phyloP scores from a whole-genome alignment of 116 monocot species.

The Phalaenopsis hybrid region DNA sequence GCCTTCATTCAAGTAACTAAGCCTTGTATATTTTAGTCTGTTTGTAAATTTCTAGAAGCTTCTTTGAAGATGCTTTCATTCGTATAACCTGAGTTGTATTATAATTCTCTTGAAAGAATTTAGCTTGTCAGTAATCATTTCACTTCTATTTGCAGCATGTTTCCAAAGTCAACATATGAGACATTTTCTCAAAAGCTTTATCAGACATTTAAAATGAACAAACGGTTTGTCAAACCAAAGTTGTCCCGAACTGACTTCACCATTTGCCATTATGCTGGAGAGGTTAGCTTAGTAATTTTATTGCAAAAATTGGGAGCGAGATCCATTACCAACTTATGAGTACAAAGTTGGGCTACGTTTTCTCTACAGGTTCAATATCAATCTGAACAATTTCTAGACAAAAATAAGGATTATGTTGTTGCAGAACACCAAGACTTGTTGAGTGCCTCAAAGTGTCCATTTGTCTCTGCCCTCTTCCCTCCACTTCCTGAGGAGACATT shows the following conservation, averaged over 20 bases:
- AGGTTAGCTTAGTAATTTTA: constrained; percentile 34
- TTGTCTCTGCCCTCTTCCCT: constrained; percentile 84
- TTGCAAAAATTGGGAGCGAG: neutral
- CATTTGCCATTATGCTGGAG: constrained; percentile 90
- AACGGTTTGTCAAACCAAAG: constrained; percentile 92
- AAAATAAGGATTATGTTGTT: constrained; percentile 98
- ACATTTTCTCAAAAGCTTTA: constrained; percentile 98
- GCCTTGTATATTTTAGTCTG: neutral
- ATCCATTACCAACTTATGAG: constrained; percentile 5
- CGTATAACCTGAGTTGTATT: neutral
- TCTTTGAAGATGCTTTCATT: constrained; percentile 1
- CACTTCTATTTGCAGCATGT: constrained; percentile 65
- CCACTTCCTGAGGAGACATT: constrained; percentile 53
- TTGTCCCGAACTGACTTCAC: constrained; percentile 88
- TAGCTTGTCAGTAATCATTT: neutral
- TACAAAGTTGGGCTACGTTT: neutral
- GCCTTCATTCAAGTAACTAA: neutral
- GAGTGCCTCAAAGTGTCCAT: constrained; percentile 80
- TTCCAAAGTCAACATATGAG: constrained; percentile 94
- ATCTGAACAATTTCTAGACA: constrained; percentile 87
- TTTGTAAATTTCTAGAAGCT: neutral
- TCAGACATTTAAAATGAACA: constrained; percentile 79
- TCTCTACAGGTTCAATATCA: constrained; percentile 76
- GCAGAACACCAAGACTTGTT: constrained; percentile 86
- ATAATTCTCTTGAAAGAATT: neutral